phyloP scores from a whole-genome alignment of 176 grass and related monocot species.

The Hsuehochloa calcarea region DNA sequence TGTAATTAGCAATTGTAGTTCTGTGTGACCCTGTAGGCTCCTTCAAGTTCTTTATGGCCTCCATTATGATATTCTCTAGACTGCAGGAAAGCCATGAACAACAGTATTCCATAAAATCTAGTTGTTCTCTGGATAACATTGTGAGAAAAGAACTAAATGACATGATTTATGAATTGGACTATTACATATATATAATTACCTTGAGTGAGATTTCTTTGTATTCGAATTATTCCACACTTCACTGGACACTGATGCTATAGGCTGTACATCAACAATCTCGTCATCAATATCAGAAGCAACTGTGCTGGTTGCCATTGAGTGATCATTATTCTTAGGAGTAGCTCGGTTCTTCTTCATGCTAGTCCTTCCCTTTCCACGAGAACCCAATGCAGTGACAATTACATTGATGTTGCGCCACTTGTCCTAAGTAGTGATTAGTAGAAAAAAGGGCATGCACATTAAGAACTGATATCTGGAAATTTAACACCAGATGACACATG shows the following conservation, averaged over 20 bases:
- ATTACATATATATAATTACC: slow-evolving; percentile 33
- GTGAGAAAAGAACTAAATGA: not conserved
- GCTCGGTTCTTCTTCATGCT: slow-evolving; percentile 39
- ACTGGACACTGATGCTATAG: slow-evolving; percentile 45
- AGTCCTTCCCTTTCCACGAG: slow-evolving; percentile 51
- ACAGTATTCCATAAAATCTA: slow-evolving; percentile 19
- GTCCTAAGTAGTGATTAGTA: slow-evolving; percentile 55
- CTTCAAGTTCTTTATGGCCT: slow-evolving; percentile 61
- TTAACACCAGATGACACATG: not conserved
- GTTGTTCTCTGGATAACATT: not conserved
- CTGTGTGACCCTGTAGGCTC: slow-evolving; percentile 58
- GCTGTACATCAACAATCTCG: slow-evolving; percentile 41
- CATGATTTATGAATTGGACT: not conserved
- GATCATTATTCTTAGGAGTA: slow-evolving; percentile 36
- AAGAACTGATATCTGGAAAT: slow-evolving; percentile 7
- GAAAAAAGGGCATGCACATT: not conserved
- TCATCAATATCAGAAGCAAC: slow-evolving; percentile 48
- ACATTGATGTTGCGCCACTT: slow-evolving; percentile 72
- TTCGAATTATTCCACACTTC: slow-evolving; percentile 28
- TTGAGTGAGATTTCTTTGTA: slow-evolving; percentile 1
- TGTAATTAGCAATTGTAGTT: slow-evolving; percentile 67
- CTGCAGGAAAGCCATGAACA: slow-evolving; percentile 40
- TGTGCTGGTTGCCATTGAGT: slow-evolving; percentile 23
- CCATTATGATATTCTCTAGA: slow-evolving; percentile 62
- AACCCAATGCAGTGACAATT: slow-evolving; percentile 40